Base-by-base conservation (phyloP, 768 basidiomycete genomes). In the Dacryopinax primogenitus region DNA sequence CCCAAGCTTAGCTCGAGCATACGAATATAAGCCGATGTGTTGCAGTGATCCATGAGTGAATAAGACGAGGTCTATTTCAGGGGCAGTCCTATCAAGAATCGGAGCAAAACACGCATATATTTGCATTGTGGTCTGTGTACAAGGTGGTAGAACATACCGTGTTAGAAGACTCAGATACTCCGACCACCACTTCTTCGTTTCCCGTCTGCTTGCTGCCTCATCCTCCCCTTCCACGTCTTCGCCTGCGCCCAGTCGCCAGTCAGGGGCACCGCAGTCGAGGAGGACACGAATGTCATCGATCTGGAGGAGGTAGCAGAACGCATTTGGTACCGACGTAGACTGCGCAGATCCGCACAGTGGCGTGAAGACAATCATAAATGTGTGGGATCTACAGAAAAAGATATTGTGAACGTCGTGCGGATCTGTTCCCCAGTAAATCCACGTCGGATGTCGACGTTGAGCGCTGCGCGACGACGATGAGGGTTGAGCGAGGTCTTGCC, bases 261-360 rank as follows among this genome's bases (percentile, higher is more conserved):
- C 90, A 1, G 87, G 89, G 4, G 92, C 89, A 13, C 96, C 96
- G 73, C 95, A 92, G 77, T 99, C 96, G 65, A 99, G 82, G 21
- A 99, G 82, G 70, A 99, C 90, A 66, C 84, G 82, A 23, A 96
- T 86, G 75, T 94, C 92, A 79, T 98, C 96, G 64, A 98, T 83
- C 71, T 97, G 89, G 23, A 99, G 83, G 33, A 98, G 79, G 74
- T 96, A 95, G 64, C 72, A 75, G 62, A 77, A 66, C 7, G 86
- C 83, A 44, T 92, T 78, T 1, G 90, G 88, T 6, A 80, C 81
- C 66, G 79, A 77, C 7, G 81, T 77, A 1, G 86, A 84, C 68
- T 83, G 83, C 63, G 91, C 90, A 36, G 90, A 84, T 28, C 91
- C 91, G 36, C 91, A 87, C 47, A 98, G 78, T 1, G 95, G 90